Percentiles rank a stretch among this genome's conserved stretches.
These are phyloP conservation scores for Nissolia schottii DNA, from an alignment of 306 rosid genomes.

Conservation along the genomic window DNA sequence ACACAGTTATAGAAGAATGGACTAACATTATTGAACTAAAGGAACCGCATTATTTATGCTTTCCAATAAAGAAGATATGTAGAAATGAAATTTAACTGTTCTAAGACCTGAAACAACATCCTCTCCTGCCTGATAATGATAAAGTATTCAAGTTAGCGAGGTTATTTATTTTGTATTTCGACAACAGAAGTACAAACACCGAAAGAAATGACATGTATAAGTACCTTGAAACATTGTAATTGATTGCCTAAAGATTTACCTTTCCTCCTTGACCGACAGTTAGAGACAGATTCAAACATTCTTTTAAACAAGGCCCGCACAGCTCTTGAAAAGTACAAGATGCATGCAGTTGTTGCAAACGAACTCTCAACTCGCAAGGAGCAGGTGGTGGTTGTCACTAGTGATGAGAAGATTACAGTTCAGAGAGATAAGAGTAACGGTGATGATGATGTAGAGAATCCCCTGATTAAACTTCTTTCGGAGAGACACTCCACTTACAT, in stretches of 20 bases:
- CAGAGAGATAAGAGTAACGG: conserved; percentile 40
- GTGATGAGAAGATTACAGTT: conserved; percentile 49
- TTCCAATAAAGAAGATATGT: background rate
- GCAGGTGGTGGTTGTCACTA: conserved; percentile 70
- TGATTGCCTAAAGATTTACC: conserved; percentile 3
- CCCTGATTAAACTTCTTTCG: conserved; percentile 61
- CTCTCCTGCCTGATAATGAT: background rate
- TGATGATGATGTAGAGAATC: conserved; percentile 62
- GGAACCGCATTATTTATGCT: background rate
- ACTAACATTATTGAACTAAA: background rate
- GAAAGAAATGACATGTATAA: background rate
- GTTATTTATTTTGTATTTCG: background rate
- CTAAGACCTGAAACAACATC: background rate
- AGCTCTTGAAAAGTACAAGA: conserved; percentile 78
- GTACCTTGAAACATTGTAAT: background rate
- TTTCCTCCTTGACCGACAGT: conserved; percentile 41
- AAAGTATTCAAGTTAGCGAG: background rate
- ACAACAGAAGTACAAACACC: background rate
- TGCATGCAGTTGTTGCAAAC: conserved; percentile 90
- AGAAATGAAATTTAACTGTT: background rate
- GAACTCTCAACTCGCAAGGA: conserved; percentile 84
- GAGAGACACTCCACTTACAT: conserved; percentile 55
- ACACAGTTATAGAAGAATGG: background rate
- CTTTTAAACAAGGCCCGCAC: conserved; percentile 68
- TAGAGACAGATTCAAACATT: conserved; percentile 88